phyloP scores from a whole-genome alignment of 208 protist species.

The Wallacemonas sp. region DNA sequence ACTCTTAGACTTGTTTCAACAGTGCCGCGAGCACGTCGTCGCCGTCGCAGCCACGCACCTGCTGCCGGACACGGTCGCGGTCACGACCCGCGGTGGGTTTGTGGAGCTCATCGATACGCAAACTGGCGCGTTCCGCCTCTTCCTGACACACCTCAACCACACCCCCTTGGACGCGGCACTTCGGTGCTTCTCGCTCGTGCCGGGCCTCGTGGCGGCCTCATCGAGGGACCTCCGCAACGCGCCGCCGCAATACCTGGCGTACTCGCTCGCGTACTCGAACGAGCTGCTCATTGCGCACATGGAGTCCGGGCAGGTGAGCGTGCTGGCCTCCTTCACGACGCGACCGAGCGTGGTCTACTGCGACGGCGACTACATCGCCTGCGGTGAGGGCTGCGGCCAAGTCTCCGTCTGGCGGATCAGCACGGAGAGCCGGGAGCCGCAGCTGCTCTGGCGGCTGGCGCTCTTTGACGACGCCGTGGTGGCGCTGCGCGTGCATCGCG shows the following conservation, averaged over 20 bases:
- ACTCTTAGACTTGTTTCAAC: conserved; percentile 68
- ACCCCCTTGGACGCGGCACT: conserved; percentile 71
- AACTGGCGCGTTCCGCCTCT: conserved; percentile 77
- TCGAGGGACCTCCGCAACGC: background rate
- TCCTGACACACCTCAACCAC: conserved; percentile 63
- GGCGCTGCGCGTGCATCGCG: conserved; percentile 41
- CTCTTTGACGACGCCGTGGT: conserved; percentile 65
- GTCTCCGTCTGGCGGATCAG: conserved; percentile 67
- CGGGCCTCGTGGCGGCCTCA: conserved; percentile 35
- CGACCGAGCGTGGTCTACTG: conserved; percentile 68
- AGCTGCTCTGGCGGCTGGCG: conserved; percentile 46
- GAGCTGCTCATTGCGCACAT: conserved; percentile 79
- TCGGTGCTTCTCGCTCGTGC: conserved; percentile 79
- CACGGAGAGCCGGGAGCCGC: conserved; percentile 23
- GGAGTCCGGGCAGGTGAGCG: conserved; percentile 41
- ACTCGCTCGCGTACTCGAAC: conserved; percentile 84
- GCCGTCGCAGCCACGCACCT: conserved; percentile 49
- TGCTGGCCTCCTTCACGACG: conserved; percentile 53
- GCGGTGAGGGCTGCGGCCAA: conserved; percentile 74
- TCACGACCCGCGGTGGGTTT: conserved; percentile 81
- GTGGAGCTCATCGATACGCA: conserved; percentile 68
- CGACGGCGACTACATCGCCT: conserved; percentile 76
- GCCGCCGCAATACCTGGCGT: conserved; percentile 48
- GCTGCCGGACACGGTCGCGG: conserved; percentile 54
- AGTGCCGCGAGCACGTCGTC: conserved; percentile 61